Evolutionary conservation across 352 stramenopile species (phyloP), one percentile per base, ranked within the genome.

Genomic region (Globisporangium apiculatum): DNA sequence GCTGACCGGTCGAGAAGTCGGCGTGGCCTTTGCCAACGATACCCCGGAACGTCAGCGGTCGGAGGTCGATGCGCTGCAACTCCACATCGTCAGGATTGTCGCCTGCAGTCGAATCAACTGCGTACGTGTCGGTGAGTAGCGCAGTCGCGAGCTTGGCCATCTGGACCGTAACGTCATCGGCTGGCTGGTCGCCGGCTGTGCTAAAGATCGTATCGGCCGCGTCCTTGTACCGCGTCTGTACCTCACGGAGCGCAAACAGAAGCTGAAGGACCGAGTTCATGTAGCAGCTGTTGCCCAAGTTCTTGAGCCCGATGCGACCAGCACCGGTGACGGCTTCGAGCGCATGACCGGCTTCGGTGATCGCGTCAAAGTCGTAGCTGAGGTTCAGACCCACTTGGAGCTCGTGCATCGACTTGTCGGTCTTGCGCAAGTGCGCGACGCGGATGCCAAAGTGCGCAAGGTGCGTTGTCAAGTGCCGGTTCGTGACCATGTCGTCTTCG

Each of bases 221-320:
- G 35, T 87, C 75, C 18, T 79, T 79, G 69, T 95, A 95, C 4
- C 86, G 81, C 45, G 67, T 64, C 51, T 90, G 66, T 14, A 95
- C 58, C 55, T 95, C 83, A 0, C 83, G 84, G 1, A 96, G 68
- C 24, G 85, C 71, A 41, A 98, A 67, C 8, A 99, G 67, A 15
- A 98, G 63, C 74, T 99, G 97, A 14, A 98, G 73, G 49, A 98
- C 88, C 49, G 87, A 98, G 69, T 99, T 99, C 79, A 99, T 94
- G 79, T 99, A 99, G 80, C 98, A 99, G 38, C 90, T 98, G 73
- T 99, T 99, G 5, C 98, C 98, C n/a, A 99, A 66, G 76, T 99
- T 99, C 71, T 95, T 95, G 45, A 99, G 93, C 3, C 98, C 98
- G 49, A 98, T 91, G 48, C 91, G 86, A 11, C 92, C 95, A 5